Evolutionary conservation across 192 early-diverging fungal species (phyloP).

Genomic region (Funneliformis mosseae): DNA sequence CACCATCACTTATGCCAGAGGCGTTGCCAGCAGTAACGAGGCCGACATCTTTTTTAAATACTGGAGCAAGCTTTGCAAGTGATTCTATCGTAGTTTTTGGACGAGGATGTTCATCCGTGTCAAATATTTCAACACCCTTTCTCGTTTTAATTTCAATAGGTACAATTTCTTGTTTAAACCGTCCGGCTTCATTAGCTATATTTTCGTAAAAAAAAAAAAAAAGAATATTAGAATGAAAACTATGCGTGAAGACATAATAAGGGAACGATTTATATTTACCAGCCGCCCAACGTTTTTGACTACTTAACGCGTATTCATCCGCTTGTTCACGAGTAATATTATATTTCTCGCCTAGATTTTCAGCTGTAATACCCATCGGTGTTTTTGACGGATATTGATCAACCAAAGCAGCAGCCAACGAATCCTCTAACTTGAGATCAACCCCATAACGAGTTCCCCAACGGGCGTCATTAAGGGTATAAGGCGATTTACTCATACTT

Average conservation of each 20-base stretch:
- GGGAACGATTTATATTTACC: slow-evolving; percentile 39
- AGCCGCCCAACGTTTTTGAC: slow-evolving; percentile 87
- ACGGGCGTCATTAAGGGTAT: slow-evolving; percentile 76
- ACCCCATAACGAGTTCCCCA: slow-evolving; percentile 87
- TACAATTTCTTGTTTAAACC: slow-evolving; percentile 80
- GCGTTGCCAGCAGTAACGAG: slow-evolving; percentile 94
- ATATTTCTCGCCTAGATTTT: slow-evolving; percentile 88
- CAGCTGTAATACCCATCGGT: slow-evolving; percentile 95
- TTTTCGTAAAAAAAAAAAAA: neutral
- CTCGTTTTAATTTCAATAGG: slow-evolving; percentile 82
- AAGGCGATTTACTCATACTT: slow-evolving; percentile 94
- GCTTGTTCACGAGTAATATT: slow-evolving; percentile 78
- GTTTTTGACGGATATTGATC: slow-evolving; percentile 82
- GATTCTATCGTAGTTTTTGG: slow-evolving; percentile 81
- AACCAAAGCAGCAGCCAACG: slow-evolving; percentile 78
- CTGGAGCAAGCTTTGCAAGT: slow-evolving; percentile 77
- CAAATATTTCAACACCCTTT: slow-evolving; percentile 72
- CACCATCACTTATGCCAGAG: slow-evolving; percentile 94
- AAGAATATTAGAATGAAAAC: no score
- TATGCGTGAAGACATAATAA: neutral
- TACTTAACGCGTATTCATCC: slow-evolving; percentile 80
- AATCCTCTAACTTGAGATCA: slow-evolving; percentile 89
- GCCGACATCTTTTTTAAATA: slow-evolving; percentile 87
- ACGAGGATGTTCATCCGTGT: slow-evolving; percentile 87
- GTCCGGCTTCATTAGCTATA: slow-evolving; percentile 68